Evolutionary conservation across 495 filamentous ascomycete genomes (phyloP).

Genomic region (Trichoderma erinaceum): DNA sequence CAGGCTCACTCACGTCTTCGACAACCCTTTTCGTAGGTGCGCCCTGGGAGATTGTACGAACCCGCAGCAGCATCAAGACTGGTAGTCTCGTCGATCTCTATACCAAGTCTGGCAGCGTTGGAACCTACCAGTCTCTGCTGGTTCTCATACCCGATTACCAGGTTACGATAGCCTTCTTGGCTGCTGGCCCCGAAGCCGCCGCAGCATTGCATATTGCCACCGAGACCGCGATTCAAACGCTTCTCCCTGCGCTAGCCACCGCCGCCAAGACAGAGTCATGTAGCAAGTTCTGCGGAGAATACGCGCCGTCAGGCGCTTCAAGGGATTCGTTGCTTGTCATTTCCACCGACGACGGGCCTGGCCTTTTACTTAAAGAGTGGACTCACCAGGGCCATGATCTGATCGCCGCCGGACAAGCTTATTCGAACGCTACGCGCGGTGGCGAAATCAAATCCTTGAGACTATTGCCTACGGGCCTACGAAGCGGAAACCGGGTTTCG

Average conservation of each 20-base stretch:
- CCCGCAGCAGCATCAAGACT: slow-evolving; percentile 28
- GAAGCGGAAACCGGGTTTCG: neutral
- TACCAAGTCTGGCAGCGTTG: slow-evolving; percentile 48
- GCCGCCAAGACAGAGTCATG: slow-evolving; percentile 38
- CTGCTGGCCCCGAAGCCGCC: slow-evolving; percentile 32
- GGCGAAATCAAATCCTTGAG: neutral
- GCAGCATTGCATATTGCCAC: slow-evolving; percentile 19
- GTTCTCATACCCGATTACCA: slow-evolving; percentile 47
- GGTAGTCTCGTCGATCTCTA: slow-evolving; percentile 44
- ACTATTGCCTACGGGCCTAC: neutral
- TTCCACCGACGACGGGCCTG: slow-evolving; percentile 37
- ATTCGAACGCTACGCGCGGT: neutral
- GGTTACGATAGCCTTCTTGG: slow-evolving; percentile 43
- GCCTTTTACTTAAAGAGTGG: slow-evolving; percentile 33
- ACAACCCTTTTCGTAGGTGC: slow-evolving; percentile 39
- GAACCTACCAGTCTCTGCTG: slow-evolving; percentile 39
- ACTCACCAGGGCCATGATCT: slow-evolving; percentile 1
- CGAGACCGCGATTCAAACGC: slow-evolving; percentile 27
- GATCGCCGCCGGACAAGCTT: neutral
- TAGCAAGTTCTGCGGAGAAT: slow-evolving; percentile 29
- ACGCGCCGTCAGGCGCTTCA: slow-evolving; percentile 26
- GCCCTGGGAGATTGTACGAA: slow-evolving; percentile 51
- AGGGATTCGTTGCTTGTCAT: slow-evolving; percentile 41
- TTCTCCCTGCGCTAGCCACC: slow-evolving; percentile 42
- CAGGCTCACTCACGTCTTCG: slow-evolving; percentile 41